Conservation (phyloP, 495 filamentous ascomycete species). For the Talaromyces adpressus region DNA sequence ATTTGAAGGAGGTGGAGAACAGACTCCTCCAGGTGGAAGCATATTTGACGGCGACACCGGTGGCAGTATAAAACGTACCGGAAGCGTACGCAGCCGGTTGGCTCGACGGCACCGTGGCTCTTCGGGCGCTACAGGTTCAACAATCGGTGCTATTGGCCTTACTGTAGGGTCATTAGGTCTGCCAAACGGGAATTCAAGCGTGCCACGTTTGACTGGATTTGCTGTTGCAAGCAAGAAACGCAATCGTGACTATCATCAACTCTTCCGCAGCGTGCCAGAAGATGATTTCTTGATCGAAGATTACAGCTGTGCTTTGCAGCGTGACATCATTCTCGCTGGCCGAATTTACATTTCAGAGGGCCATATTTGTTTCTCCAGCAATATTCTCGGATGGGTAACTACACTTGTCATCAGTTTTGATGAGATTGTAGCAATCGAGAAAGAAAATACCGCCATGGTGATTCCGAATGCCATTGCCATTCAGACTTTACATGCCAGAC, state of each 20-base stretch:
- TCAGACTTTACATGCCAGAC: slow-evolving; percentile 88
- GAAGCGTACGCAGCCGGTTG: slow-evolving; percentile 77
- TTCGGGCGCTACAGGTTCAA: slow-evolving; percentile 70
- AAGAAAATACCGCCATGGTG: slow-evolving; percentile 89
- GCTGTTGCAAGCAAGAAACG: slow-evolving; percentile 93
- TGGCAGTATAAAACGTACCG: slow-evolving; percentile 55
- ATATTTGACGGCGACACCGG: slow-evolving; percentile 58
- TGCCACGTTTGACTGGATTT: slow-evolving; percentile 83
- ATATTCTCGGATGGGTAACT: slow-evolving; percentile 96
- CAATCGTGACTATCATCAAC: slow-evolving; percentile 87
- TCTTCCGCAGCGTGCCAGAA: slow-evolving; percentile 95
- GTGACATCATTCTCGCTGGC: slow-evolving; percentile 91
- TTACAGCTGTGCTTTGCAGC: slow-evolving; percentile 92
- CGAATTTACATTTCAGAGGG: slow-evolving; percentile 94
- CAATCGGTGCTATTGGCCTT: slow-evolving; percentile 63
- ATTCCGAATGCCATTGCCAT: slow-evolving; percentile 98
- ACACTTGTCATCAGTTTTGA: slow-evolving; percentile 97
- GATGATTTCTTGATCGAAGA: slow-evolving; percentile 98
- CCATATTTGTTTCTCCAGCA: slow-evolving; percentile 97
- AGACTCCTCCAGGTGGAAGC: slow-evolving; percentile 58
- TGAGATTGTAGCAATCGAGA: slow-evolving; percentile 93
- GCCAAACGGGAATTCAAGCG: slow-evolving; percentile 47
- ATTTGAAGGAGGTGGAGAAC: slow-evolving; percentile 42
- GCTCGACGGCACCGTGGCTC: slow-evolving; percentile 74
- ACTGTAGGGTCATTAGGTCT: slow-evolving; percentile 59